phyloP scores from a whole-genome alignment of 352 stramenopile genomes.

The Phytopythium litorale region DNA sequence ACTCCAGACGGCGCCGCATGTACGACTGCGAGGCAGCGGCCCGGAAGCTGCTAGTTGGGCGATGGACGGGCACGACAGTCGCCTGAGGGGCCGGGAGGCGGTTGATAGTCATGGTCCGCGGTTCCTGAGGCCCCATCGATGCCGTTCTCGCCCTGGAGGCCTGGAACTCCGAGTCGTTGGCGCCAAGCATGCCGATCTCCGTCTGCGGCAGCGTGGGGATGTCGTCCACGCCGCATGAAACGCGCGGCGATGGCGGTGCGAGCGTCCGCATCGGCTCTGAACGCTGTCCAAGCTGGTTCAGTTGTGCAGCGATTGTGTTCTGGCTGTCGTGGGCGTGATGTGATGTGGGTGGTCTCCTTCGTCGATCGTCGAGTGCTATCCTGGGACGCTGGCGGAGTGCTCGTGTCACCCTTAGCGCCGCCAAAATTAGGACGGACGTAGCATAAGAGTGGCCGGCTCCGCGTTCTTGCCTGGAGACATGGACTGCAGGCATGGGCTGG shows the following conservation, averaged over 20 bases:
- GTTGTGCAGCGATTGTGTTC: neutral
- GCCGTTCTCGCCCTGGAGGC: neutral
- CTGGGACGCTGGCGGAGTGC: neutral
- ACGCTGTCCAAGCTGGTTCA: neutral
- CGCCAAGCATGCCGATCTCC: neutral
- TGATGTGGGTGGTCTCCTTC: neutral
- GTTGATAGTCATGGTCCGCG: neutral
- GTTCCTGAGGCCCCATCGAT: neutral
- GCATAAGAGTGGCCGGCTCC: neutral
- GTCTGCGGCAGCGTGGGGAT: conserved; percentile 4
- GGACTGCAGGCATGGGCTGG: too few relatives aligned
- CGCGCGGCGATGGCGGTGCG: neutral
- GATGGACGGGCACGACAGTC: neutral
- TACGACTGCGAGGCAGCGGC: neutral
- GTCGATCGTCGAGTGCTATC: neutral
- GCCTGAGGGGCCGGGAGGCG: neutral
- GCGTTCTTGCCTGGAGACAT: neutral
- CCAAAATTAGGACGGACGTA: neutral
- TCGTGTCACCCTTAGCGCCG: neutral
- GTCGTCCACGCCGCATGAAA: conserved; percentile 5
- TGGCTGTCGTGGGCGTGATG: neutral
- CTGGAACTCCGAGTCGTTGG: neutral
- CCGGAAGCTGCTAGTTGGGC: conserved; percentile 2
- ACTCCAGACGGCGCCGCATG: conserved; percentile 7
- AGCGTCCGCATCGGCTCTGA: neutral